Evolutionary conservation across 2,329 filamentous ascomycete genomes (phyloP).

Genomic region (Trichoderma simmonsii): DNA sequence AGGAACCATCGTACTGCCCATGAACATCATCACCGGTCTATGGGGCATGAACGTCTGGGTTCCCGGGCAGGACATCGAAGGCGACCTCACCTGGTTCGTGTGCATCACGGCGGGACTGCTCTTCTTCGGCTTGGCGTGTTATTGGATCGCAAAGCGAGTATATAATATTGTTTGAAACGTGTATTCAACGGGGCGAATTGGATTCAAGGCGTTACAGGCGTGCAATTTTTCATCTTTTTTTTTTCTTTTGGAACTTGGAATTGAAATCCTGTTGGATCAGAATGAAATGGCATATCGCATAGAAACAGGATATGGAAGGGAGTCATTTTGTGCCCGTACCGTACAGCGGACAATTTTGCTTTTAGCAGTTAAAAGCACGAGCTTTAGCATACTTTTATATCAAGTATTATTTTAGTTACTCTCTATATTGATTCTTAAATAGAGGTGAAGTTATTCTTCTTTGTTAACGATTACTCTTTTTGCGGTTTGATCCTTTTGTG

Average conservation of each 20-base stretch:
- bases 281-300: conserved; percentile 1
- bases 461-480: neutral
- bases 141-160: conserved; percentile 76
- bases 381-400: neutral
- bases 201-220: neutral
- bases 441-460: neutral
- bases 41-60: conserved; percentile 99
- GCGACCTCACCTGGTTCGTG: conserved; percentile 71
- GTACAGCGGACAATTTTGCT: neutral
- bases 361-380: neutral
- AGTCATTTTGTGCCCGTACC: neutral
- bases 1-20: conserved; percentile 93
- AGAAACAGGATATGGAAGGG: neutral
- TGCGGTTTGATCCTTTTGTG: neutral
- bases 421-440: neutral
- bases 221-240: neutral
- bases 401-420: neutral
- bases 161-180: conserved; percentile 67
- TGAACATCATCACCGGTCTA: conserved; percentile 98
- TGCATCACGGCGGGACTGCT: conserved; percentile 72
- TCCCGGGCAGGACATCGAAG: conserved; percentile 81
- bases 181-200: neutral
- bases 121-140: conserved; percentile 76
- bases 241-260: neutral
- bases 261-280: conserved; percentile 1